Evolutionary conservation across 768 basidiomycete genomes (phyloP).

Genomic region (Macrolepiota fuliginosa): DNA sequence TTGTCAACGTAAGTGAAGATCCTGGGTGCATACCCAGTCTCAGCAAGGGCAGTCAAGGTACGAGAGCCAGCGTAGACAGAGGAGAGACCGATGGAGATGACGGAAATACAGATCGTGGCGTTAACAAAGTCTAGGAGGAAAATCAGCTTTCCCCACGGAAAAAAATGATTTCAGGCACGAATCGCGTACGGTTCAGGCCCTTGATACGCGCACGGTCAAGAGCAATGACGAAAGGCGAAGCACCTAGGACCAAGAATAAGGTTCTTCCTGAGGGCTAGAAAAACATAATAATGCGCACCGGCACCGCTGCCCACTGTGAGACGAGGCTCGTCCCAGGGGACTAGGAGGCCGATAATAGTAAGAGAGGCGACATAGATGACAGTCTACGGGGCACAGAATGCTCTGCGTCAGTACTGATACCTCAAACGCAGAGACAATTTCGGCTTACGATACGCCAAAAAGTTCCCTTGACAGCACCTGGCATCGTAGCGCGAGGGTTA

Average conservation of each 20-base stretch:
- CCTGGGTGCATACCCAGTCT: constrained; percentile 46
- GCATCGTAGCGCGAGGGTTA: constrained; percentile 42
- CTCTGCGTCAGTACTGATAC: background rate
- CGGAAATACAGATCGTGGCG: constrained; percentile 42
- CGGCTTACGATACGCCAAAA: constrained; percentile 44
- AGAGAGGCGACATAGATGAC: constrained; percentile 43
- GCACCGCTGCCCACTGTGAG: constrained; percentile 37
- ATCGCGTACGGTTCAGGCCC: constrained; percentile 37
- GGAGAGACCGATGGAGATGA: constrained; percentile 44
- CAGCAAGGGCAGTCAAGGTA: constrained; percentile 43
- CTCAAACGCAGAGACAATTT: background rate
- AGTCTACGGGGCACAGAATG: constrained; percentile 29
- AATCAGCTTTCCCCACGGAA: background rate
- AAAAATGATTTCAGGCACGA: background rate
- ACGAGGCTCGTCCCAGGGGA: constrained; percentile 35
- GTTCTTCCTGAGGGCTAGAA: too few relatives aligned
- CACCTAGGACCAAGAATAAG: constrained; percentile 16
- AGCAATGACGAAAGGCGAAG: constrained; percentile 45
- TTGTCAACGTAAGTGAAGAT: constrained; percentile 45
- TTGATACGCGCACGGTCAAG: constrained; percentile 37
- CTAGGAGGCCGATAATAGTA: constrained; percentile 39
- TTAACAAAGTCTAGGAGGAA: constrained; percentile 35
- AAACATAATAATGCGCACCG: constrained; percentile 6
- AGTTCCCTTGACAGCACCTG: constrained; percentile 43
- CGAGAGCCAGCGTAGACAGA: constrained; percentile 45